A percentile compares a stretch with the other conserved stretches of the same genome.
Conservation (phyloP, 108 stramenopile genomes). For the Skeletonema marinoi region DNA sequence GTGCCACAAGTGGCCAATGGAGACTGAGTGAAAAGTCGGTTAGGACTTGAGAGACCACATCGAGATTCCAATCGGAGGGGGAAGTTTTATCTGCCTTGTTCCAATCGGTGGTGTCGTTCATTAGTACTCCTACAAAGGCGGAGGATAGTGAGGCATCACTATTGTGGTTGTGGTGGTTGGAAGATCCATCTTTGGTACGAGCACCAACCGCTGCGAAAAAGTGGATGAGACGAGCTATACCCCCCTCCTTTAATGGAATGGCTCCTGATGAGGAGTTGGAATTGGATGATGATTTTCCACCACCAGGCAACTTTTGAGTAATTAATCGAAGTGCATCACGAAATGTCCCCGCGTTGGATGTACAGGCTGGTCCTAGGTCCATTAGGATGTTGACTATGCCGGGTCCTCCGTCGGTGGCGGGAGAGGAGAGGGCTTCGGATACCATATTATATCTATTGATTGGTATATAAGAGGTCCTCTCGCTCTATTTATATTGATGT, state of each 20-base stretch:
- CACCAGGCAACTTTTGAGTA: constrained; percentile 24
- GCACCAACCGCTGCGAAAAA: constrained; percentile 69
- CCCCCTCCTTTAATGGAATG: constrained; percentile 64
- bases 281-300: not conserved
- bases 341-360: constrained; percentile 62
- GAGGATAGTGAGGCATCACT: constrained; percentile 13
- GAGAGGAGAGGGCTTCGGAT: not conserved
- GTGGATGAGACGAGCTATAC: constrained; percentile 80
- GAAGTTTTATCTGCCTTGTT: not conserved
- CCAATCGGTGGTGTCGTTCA: constrained; percentile 18
- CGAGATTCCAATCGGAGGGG: constrained; percentile 77
- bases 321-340: constrained; percentile 79
- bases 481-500: not conserved
- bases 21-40: constrained; percentile 75
- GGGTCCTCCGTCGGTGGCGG: constrained; percentile 35
- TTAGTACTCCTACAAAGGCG: constrained; percentile 35
- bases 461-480: not conserved
- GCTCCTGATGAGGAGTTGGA: constrained; percentile 3
- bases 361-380: constrained; percentile 89
- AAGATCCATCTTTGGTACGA: constrained; percentile 41
- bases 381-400: constrained; percentile 74
- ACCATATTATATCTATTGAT: not conserved
- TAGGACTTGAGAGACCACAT: constrained; percentile 83
- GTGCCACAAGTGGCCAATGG: constrained; percentile 85
- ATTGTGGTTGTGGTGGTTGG: constrained; percentile 33